phyloP scores from a whole-genome alignment of 352 stramenopile species.

The Globisporangium orthogonon region DNA sequence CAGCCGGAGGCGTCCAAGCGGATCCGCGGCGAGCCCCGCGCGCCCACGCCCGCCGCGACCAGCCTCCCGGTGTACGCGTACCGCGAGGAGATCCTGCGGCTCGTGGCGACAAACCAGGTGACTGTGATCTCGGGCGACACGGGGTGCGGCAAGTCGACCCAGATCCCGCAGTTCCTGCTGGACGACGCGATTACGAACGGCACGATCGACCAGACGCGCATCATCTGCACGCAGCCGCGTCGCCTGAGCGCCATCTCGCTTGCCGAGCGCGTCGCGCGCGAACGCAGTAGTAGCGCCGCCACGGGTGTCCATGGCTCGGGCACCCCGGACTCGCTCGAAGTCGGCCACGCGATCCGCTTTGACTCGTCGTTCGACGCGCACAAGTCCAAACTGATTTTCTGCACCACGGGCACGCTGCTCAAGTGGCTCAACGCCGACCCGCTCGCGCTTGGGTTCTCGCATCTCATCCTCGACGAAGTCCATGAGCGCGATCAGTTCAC shows the following conservation, averaged over 20 bases:
- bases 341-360: conserved; percentile 92
- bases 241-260: conserved; percentile 90
- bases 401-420: conserved; percentile 93
- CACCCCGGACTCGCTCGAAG: conserved; percentile 20
- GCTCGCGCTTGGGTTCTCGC: conserved; percentile 76
- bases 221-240: conserved; percentile 93
- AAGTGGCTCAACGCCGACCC: conserved; percentile 81
- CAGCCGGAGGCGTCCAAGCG: background rate
- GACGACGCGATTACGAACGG: conserved; percentile 71
- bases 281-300: conserved; percentile 61
- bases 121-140: conserved; percentile 93
- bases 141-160: conserved; percentile 91
- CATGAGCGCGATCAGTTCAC: conserved; percentile 94
- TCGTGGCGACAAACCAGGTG: conserved; percentile 75
- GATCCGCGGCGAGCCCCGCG: background rate
- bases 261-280: conserved; percentile 77
- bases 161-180: conserved; percentile 92
- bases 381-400: conserved; percentile 94
- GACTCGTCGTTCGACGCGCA: conserved; percentile 72
- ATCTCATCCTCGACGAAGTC: conserved; percentile 96
- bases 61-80: conserved; percentile 60
- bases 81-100: conserved; percentile 54
- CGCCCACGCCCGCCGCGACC: conserved; percentile 9
- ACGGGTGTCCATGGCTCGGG: conserved; percentile 15
- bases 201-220: conserved; percentile 49